Conservation (phyloP, 108 stramenopile species). For the Nitzschia sp. region DNA sequence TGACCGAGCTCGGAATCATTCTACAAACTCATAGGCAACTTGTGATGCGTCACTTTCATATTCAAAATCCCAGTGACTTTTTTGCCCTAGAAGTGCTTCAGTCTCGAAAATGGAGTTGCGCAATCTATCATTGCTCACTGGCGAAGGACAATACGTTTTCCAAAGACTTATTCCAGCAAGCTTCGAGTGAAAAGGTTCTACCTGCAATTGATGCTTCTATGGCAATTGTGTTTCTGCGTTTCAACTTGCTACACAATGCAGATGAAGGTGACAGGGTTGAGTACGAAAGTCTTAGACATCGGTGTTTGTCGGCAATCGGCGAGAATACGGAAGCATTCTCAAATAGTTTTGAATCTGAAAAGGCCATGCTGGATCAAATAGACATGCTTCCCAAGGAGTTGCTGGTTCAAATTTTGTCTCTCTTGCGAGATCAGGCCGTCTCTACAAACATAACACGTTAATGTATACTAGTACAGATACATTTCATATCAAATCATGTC, state of each 20-base stretch:
- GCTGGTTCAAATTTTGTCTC: conserved; percentile 16
- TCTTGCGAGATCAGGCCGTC: background rate
- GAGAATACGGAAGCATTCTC: conserved; percentile 21
- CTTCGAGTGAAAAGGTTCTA: conserved; percentile 17
- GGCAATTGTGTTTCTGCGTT: conserved; percentile 11
- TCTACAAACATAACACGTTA: background rate
- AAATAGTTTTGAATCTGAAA: conserved; percentile 15
- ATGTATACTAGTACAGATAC: too few species aligned
- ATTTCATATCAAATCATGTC: background rate
- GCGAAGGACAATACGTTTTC: conserved; percentile 18
- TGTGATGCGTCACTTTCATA: conserved; percentile 7
- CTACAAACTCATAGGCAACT: conserved; percentile 15
- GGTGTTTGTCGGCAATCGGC: conserved; percentile 25
- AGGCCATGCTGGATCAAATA: conserved; percentile 15
- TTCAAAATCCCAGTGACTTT: background rate
- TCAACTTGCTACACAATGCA: conserved; percentile 1
- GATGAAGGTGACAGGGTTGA: background rate
- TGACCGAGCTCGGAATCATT: conserved; percentile 21
- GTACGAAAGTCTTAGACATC: conserved; percentile 14
- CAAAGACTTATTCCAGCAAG: conserved; percentile 11
- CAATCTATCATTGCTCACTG: conserved; percentile 25
- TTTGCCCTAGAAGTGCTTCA: conserved; percentile 16
- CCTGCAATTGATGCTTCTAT: conserved; percentile 34
- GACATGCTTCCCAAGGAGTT: conserved; percentile 14
- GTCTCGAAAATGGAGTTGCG: conserved; percentile 27